Base-by-base conservation (phyloP, 164 flowering plant species). In the Paratinospora sagittata region DNA sequence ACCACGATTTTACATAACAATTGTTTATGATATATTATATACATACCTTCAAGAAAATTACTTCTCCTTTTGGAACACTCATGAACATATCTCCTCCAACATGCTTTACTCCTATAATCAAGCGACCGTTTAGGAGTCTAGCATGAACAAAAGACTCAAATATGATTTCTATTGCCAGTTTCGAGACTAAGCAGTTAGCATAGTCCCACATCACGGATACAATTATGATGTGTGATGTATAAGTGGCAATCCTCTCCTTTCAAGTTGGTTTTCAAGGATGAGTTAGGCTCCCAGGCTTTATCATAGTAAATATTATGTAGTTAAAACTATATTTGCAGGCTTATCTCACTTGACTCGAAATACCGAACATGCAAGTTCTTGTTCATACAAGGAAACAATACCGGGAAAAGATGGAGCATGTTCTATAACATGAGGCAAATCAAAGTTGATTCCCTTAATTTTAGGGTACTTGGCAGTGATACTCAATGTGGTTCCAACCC, bases 21-120 rank as follows among this genome's bases (percentile, higher is more conserved):
- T 30, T 24, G 64, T 61, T 21, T 3, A 13, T 19, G 7, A 67
- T 45, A 11, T 27, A 17, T 30, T 0, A 58, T 30, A 30, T 30
- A 2, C 63, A 16, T 30, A 78, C 84, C 84, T 81, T 83, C 75
- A 81, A 75, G 72, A 83, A 81, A 60, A 80, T 75, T 60, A 82
- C 83, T 17, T 82, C 83, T 45, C 72, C 83, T 34, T 76, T 72
- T 2, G 86, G 82, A 52, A 81, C 72, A 17, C 77, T 49, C 0
- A 1, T 49, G 69, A 78, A 76, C 82, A 80, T 80, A 34, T 83
- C 82, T 58, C 84, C 84, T 27, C 77, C 78, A 66, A 78, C 75
- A 65, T 83, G 73, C 61, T 76, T 68, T 49, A 72, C 72, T 21
- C 77, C 80, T 73, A 21, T 26, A 69, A 52, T 3, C 13, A 33